Evolutionary conservation across 192 early-diverging fungal genomes (phyloP), one percentile per base, ranked within the genome.

Genomic region (Podila verticillata): DNA sequence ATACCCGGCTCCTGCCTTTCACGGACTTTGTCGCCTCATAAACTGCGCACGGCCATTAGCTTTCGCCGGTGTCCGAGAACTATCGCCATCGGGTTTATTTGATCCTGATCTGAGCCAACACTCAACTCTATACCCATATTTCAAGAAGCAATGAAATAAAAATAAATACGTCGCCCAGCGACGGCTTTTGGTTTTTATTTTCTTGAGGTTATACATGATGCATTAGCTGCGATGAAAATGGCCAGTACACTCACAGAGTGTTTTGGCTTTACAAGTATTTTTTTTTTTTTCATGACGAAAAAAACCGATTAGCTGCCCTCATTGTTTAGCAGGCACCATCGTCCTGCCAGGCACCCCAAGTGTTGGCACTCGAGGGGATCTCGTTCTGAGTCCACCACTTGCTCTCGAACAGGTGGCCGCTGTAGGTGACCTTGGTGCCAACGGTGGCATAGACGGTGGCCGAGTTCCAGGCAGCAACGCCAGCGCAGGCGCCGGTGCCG

Each of bases 301-400:
- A 9, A 47, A 47, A 47, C 44, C 15, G 44, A 15, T 15, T 15
- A 48, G 20, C 47, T 17, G 5, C 36, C 17, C 39, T 22, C 62
- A 3, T 35, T 19, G 57, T 67, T 31, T 44, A 61, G 22, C 60
- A 72, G 5, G 66, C 31, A 39, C 66, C 66, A 4, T 32, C 12
- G 29, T 68, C 66, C 24, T 68, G 20, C 80, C 80, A 82, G 60
- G 64, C 80, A 31, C 58, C 62, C 61, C 70, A 79, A 17, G 39
- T 62, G 54, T 58, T 4, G 12, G 51, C 57, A 4, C 13, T 15
- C 3, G 22, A 57, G 48, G 80, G 80, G 17, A 58, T 49, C 31
- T 82, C 72, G 56, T 58, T 48, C 22, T 74, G 67, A 29, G 67
- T 82, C 72, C 72, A 82, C 80, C 80, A 82, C 58, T 74, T 49